These are phyloP conservation scores for Barnettozyma populi DNA, from an alignment of 805 yeast genomes.

Conservation along the genomic window DNA sequence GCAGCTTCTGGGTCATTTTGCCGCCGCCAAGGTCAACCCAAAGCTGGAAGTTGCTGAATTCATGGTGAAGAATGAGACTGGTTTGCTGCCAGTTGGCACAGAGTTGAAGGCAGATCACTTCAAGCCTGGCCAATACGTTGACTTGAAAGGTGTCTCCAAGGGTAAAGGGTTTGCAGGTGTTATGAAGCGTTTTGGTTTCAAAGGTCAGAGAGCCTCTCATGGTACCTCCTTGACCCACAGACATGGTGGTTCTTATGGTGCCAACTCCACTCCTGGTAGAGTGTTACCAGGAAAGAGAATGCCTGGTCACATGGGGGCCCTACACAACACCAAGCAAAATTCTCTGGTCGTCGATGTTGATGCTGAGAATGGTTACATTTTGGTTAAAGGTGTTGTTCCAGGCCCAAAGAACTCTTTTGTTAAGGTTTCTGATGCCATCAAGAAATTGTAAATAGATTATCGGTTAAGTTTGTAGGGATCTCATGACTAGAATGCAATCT, in stretches of 20 bases:
- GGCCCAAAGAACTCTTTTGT: conserved; percentile 80
- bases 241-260: conserved; percentile 97
- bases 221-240: conserved; percentile 94
- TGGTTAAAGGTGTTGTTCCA: conserved; percentile 86
- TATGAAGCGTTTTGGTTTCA: conserved; percentile 90
- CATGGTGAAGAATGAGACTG: conserved; percentile 60
- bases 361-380: conserved; percentile 72
- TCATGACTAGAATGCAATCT: neutral
- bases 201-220: conserved; percentile 87
- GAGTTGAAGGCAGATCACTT: conserved; percentile 80
- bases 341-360: conserved; percentile 72
- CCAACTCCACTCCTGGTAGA: conserved; percentile 93
- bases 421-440: conserved; percentile 67
- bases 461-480: neutral
- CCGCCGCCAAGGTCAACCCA: conserved; percentile 78
- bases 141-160: conserved; percentile 69
- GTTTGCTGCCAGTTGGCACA: conserved; percentile 72
- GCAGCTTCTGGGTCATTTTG: conserved; percentile 68
- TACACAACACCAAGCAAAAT: conserved; percentile 68
- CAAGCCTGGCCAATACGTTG: conserved; percentile 77
- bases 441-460: conserved; percentile 24
- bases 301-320: conserved; percentile 96
- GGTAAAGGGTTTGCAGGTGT: conserved; percentile 99
- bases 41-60: conserved; percentile 73
- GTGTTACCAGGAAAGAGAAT: conserved; percentile 94